These are phyloP conservation scores for Petrea volubilis DNA, from an alignment of 257 asterid species.

Conservation along the genomic window DNA sequence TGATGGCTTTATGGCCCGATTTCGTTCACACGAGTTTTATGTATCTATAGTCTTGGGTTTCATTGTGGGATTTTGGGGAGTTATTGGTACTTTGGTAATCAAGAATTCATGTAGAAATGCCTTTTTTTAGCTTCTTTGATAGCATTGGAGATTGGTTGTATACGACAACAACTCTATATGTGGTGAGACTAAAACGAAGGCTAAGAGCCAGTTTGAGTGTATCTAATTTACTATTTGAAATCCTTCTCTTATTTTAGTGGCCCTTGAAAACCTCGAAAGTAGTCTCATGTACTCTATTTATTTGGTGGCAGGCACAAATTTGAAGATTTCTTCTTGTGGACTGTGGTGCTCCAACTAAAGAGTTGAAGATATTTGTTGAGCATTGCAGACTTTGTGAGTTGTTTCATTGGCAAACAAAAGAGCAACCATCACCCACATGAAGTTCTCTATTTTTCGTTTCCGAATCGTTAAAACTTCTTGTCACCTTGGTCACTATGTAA, in stretches of 20 bases:
- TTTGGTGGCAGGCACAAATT: too few relatives aligned
- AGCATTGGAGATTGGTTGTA: slow-evolving; percentile 20
- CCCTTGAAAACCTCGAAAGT: too few relatives aligned
- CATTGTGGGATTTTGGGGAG: slow-evolving; percentile 37
- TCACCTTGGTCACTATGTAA: too few relatives aligned
- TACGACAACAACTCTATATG: neutral
- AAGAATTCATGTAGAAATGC: slow-evolving; percentile 31
- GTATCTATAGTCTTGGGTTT: slow-evolving; percentile 27
- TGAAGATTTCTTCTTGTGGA: neutral
- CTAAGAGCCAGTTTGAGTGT: neutral
- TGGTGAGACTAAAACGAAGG: neutral
- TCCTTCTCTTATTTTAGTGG: neutral
- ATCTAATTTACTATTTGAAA: neutral
- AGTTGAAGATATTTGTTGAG: neutral
- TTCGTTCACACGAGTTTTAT: slow-evolving; percentile 5
- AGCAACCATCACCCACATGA: too few relatives aligned
- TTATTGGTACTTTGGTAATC: slow-evolving; percentile 19
- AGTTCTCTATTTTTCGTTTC: too few relatives aligned
- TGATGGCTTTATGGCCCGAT: slow-evolving; percentile 2
- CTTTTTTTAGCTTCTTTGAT: slow-evolving; percentile 7
- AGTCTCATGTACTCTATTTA: too few relatives aligned
- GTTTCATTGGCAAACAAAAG: too few relatives aligned
- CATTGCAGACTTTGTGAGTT: neutral
- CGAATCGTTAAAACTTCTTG: too few relatives aligned
- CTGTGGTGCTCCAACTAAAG: too few relatives aligned